phyloP scores from a whole-genome alignment of 768 basidiomycete genomes.

The Leccinum longicurvipes region DNA sequence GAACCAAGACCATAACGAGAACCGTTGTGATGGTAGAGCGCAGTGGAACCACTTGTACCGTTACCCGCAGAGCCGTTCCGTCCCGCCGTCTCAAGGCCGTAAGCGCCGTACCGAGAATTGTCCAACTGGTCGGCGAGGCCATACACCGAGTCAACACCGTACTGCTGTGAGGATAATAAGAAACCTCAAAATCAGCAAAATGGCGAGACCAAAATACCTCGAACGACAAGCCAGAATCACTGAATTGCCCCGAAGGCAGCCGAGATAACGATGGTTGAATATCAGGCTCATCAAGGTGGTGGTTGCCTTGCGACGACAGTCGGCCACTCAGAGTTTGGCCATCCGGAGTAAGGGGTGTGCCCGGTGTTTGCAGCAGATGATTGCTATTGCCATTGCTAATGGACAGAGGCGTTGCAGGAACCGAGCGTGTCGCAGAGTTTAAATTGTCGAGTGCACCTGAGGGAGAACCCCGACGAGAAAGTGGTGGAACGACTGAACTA shows the following conservation, averaged over 20 bases:
- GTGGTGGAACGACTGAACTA: constrained; percentile 34
- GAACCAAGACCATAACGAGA: constrained; percentile 72
- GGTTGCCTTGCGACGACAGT: constrained; percentile 44
- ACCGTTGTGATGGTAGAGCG: constrained; percentile 72
- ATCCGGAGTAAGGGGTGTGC: constrained; percentile 61
- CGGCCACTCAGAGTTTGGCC: constrained; percentile 61
- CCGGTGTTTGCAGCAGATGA: constrained; percentile 61
- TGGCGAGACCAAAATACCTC: constrained; percentile 40
- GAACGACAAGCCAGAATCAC: constrained; percentile 51
- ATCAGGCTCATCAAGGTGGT: constrained; percentile 54
- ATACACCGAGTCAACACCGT: constrained; percentile 54
- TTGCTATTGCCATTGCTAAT: constrained; percentile 44
- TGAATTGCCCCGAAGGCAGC: constrained; percentile 56
- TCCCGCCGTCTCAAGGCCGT: constrained; percentile 50
- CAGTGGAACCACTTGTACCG: constrained; percentile 62
- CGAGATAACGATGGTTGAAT: constrained; percentile 74
- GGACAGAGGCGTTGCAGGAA: constrained; percentile 74
- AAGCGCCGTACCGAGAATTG: constrained; percentile 51
- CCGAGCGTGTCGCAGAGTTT: constrained; percentile 66
- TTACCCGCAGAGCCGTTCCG: constrained; percentile 35
- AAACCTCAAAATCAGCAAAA: constrained; percentile 2
- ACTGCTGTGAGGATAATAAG: constrained; percentile 39
- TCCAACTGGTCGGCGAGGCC: constrained; percentile 49
- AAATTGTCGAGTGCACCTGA: constrained; percentile 60
- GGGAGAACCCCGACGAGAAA: constrained; percentile 74